A percentile compares a stretch with the other conserved stretches of the same genome.
phyloP scores from a whole-genome alignment of 2,329 filamentous ascomycete species.

The Alternaria conjuncta region DNA sequence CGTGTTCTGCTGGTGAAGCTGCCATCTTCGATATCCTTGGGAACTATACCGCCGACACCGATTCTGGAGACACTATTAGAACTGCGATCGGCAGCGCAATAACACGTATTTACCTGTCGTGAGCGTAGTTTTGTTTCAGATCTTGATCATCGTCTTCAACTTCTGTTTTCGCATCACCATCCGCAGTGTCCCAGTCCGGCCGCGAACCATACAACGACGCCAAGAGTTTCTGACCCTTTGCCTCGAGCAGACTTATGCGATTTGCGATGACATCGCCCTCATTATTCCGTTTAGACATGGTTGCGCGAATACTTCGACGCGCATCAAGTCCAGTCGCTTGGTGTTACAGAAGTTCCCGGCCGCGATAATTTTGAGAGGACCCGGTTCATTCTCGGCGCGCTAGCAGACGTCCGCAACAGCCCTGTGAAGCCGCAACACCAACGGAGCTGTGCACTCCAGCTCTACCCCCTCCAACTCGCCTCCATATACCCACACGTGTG shows the following conservation, averaged over 20 bases:
- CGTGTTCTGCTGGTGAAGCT: constrained; percentile 44
- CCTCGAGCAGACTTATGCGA: constrained; percentile 59
- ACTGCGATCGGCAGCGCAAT: not conserved
- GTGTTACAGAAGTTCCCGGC: constrained; percentile 27
- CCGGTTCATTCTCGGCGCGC: constrained; percentile 41
- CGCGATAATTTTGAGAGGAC: constrained; percentile 34
- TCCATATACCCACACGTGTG: constrained; percentile 26
- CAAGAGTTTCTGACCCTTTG: constrained; percentile 61
- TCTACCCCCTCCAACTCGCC: constrained; percentile 30
- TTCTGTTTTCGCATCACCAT: constrained; percentile 47
- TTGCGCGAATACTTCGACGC: constrained; percentile 12
- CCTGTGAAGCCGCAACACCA: constrained; percentile 30
- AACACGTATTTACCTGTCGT: constrained; percentile 56
- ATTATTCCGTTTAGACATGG: constrained; percentile 43
- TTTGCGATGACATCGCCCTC: constrained; percentile 64
- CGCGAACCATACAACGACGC: constrained; percentile 63
- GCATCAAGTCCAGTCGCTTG: constrained; percentile 15
- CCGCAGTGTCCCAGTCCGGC: constrained; percentile 42
- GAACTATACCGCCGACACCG: constrained; percentile 47
- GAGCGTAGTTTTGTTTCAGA: constrained; percentile 60
- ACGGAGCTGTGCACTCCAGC: constrained; percentile 22
- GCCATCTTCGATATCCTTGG: constrained; percentile 47
- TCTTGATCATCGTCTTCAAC: constrained; percentile 59
- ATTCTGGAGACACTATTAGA: constrained; percentile 34
- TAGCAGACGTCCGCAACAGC: constrained; percentile 42